Percentiles rank a stretch among this genome's conserved stretches.
phyloP scores from a whole-genome alignment of 441 rosid genomes.

The Kokia cookei region DNA sequence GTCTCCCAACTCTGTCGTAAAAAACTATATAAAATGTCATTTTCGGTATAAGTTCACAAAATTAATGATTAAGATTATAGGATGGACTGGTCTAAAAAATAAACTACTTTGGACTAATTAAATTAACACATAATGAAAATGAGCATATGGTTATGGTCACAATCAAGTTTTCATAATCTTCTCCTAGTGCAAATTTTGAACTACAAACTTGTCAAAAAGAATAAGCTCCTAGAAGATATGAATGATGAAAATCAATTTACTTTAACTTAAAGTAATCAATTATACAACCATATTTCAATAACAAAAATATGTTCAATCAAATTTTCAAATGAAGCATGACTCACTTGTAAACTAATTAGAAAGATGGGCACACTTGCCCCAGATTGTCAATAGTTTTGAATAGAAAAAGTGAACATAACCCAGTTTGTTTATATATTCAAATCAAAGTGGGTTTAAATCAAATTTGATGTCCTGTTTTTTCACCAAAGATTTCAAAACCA shows the following conservation, averaged over 20 bases:
- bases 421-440: no score
- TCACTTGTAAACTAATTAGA: not conserved
- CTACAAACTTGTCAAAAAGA: not conserved
- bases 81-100: not conserved
- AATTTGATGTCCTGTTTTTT: not conserved
- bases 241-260: not conserved
- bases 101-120: not conserved
- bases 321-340: not conserved
- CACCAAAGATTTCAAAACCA: no score
- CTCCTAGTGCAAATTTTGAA: not conserved
- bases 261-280: no score
- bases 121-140: not conserved
- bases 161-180: not conserved
- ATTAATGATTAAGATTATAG: not conserved
- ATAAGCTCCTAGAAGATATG: not conserved
- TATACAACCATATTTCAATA: no score
- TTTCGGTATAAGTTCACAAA: not conserved
- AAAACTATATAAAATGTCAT: no score
- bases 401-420: not conserved
- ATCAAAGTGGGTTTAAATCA: not conserved
- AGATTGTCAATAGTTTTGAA: not conserved
- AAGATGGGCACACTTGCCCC: not conserved
- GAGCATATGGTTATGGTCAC: not conserved
- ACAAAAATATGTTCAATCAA: not conserved
- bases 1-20: no score